Evolutionary conservation across 345 rosid genomes (phyloP).

Genomic region (Carallia pectinifolia): DNA sequence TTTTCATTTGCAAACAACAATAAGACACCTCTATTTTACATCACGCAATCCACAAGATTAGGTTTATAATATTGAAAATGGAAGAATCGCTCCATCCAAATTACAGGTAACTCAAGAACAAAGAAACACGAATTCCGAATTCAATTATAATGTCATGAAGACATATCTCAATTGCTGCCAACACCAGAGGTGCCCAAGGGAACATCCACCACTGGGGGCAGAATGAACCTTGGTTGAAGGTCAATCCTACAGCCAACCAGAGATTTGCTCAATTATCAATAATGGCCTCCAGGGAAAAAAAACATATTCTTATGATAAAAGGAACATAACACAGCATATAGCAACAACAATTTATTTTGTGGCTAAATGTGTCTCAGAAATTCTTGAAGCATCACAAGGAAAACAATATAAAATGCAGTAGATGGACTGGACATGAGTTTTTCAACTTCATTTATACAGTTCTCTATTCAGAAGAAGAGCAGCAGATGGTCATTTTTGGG

Average conservation of each 20-base stretch:
- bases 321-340: no score
- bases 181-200: conserved; percentile 22
- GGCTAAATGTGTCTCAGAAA: no score
- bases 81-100: conserved; percentile 20
- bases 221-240: conserved; percentile 28
- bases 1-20: conserved; percentile 24
- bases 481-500: no score
- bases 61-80: conserved; percentile 5
- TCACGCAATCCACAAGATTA: conserved; percentile 21
- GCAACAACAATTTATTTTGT: no score
- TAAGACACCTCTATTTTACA: conserved; percentile 35
- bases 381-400: no score
- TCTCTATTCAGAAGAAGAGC: no score
- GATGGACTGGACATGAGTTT: no score
- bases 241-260: conserved; percentile 14
- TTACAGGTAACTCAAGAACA: conserved; percentile 25
- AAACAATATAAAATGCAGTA: no score
- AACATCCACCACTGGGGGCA: conserved; percentile 28
- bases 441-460: no score
- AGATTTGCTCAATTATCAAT: not conserved
- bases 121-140: conserved; percentile 30
- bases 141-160: not conserved
- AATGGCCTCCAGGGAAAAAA: not conserved
- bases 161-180: not conserved
- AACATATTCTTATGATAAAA: not conserved